A percentile compares a stretch with the other conserved stretches of the same genome.
Conservation (phyloP, 73 alveolate species). For the Paramecium caudatum region DNA sequence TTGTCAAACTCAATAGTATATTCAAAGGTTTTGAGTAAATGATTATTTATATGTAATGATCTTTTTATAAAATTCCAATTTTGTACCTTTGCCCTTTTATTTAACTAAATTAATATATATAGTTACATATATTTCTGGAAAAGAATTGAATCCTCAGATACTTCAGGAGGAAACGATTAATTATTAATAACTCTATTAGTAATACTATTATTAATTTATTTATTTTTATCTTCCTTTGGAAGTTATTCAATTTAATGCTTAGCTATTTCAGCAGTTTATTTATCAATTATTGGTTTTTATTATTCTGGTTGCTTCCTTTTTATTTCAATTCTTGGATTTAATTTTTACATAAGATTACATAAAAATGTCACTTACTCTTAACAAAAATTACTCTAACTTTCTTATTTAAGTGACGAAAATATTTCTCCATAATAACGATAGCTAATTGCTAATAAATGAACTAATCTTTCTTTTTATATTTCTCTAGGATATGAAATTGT, state of each 20-base stretch:
- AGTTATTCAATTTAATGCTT: constrained; percentile 3
- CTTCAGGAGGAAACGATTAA: neutral
- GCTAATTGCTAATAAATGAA: neutral
- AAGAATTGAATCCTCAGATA: neutral
- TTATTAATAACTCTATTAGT: neutral
- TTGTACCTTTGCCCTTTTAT: neutral
- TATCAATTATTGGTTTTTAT: neutral
- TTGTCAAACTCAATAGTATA: neutral
- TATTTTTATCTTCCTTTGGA: no score
- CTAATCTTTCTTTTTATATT: constrained; percentile 18
- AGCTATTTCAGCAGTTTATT: constrained; percentile 31
- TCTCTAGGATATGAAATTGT: neutral
- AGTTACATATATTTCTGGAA: constrained; percentile 16
- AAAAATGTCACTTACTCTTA: neutral
- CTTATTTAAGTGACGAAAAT: neutral
- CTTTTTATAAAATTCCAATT: constrained; percentile 20
- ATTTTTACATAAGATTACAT: neutral
- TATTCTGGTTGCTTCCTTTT: neutral
- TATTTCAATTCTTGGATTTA: neutral
- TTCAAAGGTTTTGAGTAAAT: constrained; percentile 34
- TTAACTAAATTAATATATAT: neutral
- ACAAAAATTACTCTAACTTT: neutral
- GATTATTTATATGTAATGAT: constrained; percentile 1
- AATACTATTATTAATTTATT: no score
- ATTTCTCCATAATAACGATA: constrained; percentile 55